Conservation (phyloP, 108 stramenopile species). For the Chaetoceros tenuissimus region DNA sequence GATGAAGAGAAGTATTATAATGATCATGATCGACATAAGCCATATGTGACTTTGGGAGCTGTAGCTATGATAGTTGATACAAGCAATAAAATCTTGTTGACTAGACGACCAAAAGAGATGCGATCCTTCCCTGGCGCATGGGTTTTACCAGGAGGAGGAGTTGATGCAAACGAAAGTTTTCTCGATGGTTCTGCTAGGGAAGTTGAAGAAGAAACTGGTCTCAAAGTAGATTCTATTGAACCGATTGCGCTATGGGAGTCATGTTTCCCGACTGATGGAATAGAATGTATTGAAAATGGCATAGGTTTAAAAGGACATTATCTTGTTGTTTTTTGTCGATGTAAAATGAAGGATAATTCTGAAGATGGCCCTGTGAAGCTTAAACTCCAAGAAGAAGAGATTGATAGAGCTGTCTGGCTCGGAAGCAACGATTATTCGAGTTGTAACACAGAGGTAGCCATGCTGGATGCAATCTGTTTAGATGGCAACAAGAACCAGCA, state of each 20-base stretch:
- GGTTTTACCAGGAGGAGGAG: constrained; percentile 19
- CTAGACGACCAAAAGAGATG: constrained; percentile 19
- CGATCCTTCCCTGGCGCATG: constrained; percentile 21
- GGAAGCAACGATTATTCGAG: constrained; percentile 5
- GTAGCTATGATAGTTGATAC: constrained; percentile 11
- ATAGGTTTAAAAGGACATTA: constrained; percentile 15
- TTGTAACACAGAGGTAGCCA: neutral
- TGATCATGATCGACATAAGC: neutral
- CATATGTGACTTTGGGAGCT: constrained; percentile 10
- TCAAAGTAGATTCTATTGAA: constrained; percentile 1
- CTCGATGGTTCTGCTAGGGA: constrained; percentile 9
- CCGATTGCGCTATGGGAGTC: constrained; percentile 15
- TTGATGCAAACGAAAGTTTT: constrained; percentile 9
- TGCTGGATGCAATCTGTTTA: neutral
- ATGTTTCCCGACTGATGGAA: constrained; percentile 4
- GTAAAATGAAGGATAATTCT: neutral
- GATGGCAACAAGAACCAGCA: neutral
- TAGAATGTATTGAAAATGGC: neutral
- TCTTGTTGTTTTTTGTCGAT: constrained; percentile 16
- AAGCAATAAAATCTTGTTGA: constrained; percentile 7
- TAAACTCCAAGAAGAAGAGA: constrained; percentile 11
- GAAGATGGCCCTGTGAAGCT: neutral
- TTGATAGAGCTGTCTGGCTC: constrained; percentile 19
- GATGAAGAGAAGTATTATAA: neutral
- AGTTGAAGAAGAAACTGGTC: constrained; percentile 25